phyloP scores from a whole-genome alignment of 164 flowering plant species.

The Umbilicus rupestris region DNA sequence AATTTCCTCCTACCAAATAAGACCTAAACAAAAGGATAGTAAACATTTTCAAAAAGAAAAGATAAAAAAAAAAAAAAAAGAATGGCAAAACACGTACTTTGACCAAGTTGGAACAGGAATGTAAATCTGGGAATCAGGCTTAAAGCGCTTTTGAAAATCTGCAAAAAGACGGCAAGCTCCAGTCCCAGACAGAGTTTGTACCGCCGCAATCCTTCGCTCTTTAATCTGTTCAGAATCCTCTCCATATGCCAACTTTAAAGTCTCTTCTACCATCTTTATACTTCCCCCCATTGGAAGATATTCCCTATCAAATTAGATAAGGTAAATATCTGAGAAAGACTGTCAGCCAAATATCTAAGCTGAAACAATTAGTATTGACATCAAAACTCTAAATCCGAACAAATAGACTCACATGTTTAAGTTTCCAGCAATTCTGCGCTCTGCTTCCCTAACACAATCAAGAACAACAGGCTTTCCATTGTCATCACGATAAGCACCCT shows the following conservation, averaged over 20 bases:
- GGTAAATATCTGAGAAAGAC: background rate
- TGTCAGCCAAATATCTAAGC: background rate
- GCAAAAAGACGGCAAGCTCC: constrained; percentile 97
- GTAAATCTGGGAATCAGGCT: constrained; percentile 84
- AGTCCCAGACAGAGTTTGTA: constrained; percentile 93
- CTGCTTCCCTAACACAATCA: constrained; percentile 90
- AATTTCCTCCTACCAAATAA: background rate
- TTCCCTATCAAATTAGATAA: constrained; percentile 44
- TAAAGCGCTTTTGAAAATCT: constrained; percentile 85
- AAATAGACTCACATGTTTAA: constrained; percentile 57
- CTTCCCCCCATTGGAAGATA: constrained; percentile 99
- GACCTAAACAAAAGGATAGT: too few species aligned
- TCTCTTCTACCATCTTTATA: constrained; percentile 69
- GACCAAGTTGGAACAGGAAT: constrained; percentile 96
- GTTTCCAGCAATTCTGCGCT: constrained; percentile 72
- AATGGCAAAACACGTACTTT: constrained; percentile 30
- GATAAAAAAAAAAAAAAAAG: background rate
- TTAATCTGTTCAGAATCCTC: constrained; percentile 74
- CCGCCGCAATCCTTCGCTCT: constrained; percentile 79
- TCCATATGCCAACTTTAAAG: constrained; percentile 89
- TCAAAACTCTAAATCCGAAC: background rate
- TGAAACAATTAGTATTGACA: background rate
- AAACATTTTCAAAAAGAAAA: background rate
- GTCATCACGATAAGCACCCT: constrained; percentile 98
- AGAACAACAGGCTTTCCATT: constrained; percentile 92